Base-by-base conservation (phyloP, 2,329 filamentous ascomycete species). In the Plenodomus biglobosus region DNA sequence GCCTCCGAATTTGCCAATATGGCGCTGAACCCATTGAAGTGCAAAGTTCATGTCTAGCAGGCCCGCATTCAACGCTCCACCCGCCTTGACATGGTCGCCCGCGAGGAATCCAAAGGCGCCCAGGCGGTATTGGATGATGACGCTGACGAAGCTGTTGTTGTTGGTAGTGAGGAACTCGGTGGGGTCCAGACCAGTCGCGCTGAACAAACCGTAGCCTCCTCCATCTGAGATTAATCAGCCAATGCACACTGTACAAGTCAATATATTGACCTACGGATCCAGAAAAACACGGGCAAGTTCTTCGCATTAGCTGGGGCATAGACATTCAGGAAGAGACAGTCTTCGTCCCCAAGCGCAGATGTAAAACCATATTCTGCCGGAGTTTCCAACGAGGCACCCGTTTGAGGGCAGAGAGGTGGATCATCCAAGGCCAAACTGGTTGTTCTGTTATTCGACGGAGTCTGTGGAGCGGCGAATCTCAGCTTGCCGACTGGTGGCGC, bases 121-220 rank as follows among this genome's bases (percentile, higher is more conserved):
- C 6, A 87, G 80, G 6, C 85, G 78, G 60, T 85, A 85, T 67
- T 84, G 83, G 64, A 85, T 84, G 58, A 80, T 80, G 40, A 85
- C 81, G 44, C 81, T 76, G 13, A 85, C 70, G 40, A 85, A 53
- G 64, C 75, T 59, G 20, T 70, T 70, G 30, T 68, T 65, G 38
- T 81, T 83, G n/a, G 73, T 61, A 21, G 50, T 52, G 58, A 69
- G 65, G 40, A 69, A 61, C 30, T 68, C 62, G 17, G 60, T 65
- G 1, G 66, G 63, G 43, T 70, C 59, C 18, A 69, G 57, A 27
- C 62, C 63, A 7, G 53, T 55, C 10, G 64, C 58, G 30, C 60
- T 63, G 49, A 68, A 69, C 4, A 69, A 50, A 8, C 61, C 69
- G 48, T 74, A 75, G 2, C 69, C 71, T 42, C 72, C 72, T 16